phyloP scores from a whole-genome alignment of 2,329 filamentous ascomycete species.

The Phaeosphaeria sp. region DNA sequence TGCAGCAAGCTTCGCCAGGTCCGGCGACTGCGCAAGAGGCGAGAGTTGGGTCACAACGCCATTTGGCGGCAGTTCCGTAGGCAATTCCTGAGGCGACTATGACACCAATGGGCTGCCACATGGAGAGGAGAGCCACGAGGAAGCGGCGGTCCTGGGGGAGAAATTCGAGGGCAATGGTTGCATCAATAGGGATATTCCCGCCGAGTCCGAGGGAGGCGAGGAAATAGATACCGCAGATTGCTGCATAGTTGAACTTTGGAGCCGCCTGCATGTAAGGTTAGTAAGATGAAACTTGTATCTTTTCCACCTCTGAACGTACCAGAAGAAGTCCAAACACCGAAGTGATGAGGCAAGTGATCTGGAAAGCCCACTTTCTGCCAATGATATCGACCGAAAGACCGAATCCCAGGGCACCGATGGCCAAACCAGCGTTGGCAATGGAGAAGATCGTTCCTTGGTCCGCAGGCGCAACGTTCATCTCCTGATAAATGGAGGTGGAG shows the following conservation, averaged over 20 bases:
- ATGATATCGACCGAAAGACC: slow-evolving; percentile 36
- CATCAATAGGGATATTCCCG: slow-evolving; percentile 39
- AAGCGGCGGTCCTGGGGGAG: slow-evolving; percentile 35
- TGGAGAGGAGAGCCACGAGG: slow-evolving; percentile 37
- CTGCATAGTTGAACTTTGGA: slow-evolving; percentile 38
- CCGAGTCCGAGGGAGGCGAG: slow-evolving; percentile 34
- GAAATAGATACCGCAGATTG: slow-evolving; percentile 38
- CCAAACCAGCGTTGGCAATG: slow-evolving; percentile 37
- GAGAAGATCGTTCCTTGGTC: slow-evolving; percentile 35
- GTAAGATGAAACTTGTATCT: background rate
- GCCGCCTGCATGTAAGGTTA: slow-evolving; percentile 26
- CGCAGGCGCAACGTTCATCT: slow-evolving; percentile 31
- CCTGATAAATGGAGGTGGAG: slow-evolving; percentile 36
- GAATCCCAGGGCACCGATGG: slow-evolving; percentile 35
- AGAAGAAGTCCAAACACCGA: slow-evolving; percentile 32
- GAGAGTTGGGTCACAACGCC: slow-evolving; percentile 31
- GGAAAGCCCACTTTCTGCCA: slow-evolving; percentile 37
- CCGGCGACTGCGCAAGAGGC: slow-evolving; percentile 24
- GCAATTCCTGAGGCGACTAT: slow-evolving; percentile 34
- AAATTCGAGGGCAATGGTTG: slow-evolving; percentile 36
- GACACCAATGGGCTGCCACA: slow-evolving; percentile 41
- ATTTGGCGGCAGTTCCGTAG: slow-evolving; percentile 37
- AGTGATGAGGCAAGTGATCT: slow-evolving; percentile 37
- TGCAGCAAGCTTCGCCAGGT: slow-evolving; percentile 26
- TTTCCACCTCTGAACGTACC: slow-evolving; percentile 11